Conservation (phyloP, 768 basidiomycete genomes). For the Calocera cornea region DNA sequence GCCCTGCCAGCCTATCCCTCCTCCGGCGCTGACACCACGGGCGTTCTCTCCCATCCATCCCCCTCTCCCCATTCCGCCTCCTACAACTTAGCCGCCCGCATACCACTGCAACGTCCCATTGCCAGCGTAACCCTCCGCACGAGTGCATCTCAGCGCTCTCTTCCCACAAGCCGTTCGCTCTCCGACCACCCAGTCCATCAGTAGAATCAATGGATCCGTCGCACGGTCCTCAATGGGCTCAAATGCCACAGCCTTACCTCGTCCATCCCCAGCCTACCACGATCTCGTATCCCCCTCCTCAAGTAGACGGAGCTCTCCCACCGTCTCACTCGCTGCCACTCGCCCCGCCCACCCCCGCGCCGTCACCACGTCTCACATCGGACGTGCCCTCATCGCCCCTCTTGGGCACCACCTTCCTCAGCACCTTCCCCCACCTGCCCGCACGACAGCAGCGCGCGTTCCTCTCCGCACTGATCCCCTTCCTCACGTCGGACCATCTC, state of each 20-base stretch:
- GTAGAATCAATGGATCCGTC: neutral
- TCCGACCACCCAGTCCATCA: neutral
- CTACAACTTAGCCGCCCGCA: neutral
- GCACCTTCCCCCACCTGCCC: neutral
- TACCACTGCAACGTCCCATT: neutral
- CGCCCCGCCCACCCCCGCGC: neutral
- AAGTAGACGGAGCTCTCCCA: neutral
- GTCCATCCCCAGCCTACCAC: neutral
- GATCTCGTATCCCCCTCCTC: neutral
- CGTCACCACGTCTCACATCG: neutral
- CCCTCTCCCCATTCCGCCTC: neutral
- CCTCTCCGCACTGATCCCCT: neutral
- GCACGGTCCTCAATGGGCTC: neutral
- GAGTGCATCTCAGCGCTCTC: neutral
- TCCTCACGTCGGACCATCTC: slow-evolving; percentile 2
- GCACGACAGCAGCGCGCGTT: neutral
- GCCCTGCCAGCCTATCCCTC: too few species aligned
- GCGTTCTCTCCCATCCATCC: neutral
- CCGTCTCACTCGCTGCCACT: neutral
- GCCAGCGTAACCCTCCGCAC: neutral
- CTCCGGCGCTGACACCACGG: too few species aligned
- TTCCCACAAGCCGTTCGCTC: neutral
- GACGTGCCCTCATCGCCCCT: neutral
- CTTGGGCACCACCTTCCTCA: neutral
- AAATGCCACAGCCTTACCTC: neutral